Evolutionary conservation across 495 filamentous ascomycete species (phyloP).

Genomic region (Talaromyces wortmannii): DNA sequence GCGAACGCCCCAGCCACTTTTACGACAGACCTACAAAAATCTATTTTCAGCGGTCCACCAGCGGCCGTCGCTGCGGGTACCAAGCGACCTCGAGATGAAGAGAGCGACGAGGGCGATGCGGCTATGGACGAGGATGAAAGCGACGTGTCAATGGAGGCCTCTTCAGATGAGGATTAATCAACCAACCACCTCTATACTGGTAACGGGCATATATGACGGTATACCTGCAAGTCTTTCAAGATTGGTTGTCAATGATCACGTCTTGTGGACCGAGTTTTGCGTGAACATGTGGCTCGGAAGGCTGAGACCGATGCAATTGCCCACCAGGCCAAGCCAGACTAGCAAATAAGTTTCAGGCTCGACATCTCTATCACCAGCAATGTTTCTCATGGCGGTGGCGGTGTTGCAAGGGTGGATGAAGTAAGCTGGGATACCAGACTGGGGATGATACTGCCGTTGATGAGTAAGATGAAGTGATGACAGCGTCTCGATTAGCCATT

Average conservation of each 20-base stretch:
- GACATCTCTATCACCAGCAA: constrained; percentile 40
- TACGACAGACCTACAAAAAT: constrained; percentile 71
- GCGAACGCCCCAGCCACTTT: constrained; percentile 45
- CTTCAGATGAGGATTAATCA: constrained; percentile 43
- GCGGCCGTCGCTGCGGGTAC: constrained; percentile 34
- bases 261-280: neutral
- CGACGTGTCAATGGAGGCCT: constrained; percentile 49
- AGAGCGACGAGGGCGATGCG: constrained; percentile 60
- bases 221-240: neutral
- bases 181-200: neutral
- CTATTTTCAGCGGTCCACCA: constrained; percentile 69
- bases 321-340: constrained; percentile 74
- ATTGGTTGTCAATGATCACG: neutral
- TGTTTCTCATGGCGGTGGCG: constrained; percentile 61
- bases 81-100: constrained; percentile 69
- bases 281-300: constrained; percentile 47
- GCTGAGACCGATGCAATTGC: constrained; percentile 64
- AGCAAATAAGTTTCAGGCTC: constrained; percentile 63
- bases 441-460: constrained; percentile 67
- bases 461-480: constrained; percentile 25
- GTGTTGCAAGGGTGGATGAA: constrained; percentile 85
- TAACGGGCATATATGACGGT: neutral
- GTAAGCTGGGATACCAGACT: constrained; percentile 63
- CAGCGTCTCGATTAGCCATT: constrained; percentile 7
- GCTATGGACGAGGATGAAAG: constrained; percentile 64